A percentile compares a stretch with the other conserved stretches of the same genome.
phyloP scores from a whole-genome alignment of 495 filamentous ascomycete species.

The Penicillium riverlandense region DNA sequence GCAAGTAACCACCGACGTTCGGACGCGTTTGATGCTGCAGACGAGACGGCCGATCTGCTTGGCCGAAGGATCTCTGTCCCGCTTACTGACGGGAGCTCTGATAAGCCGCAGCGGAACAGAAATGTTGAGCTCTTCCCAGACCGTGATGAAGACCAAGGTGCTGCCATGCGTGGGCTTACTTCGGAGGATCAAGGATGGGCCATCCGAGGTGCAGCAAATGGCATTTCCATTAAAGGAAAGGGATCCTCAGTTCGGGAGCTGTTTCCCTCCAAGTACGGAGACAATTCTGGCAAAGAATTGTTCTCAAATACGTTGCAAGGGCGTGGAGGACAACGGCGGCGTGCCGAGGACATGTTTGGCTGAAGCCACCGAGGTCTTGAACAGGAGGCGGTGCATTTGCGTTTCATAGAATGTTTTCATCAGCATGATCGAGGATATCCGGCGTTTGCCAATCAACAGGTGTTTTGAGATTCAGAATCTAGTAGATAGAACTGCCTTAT shows the following conservation, averaged over 20 bases:
- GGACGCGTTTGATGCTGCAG: constrained; percentile 57
- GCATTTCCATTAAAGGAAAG: constrained; percentile 39
- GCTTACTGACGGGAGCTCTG: constrained; percentile 35
- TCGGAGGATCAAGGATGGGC: constrained; percentile 49
- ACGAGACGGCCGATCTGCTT: constrained; percentile 54
- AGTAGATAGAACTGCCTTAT: too few species aligned
- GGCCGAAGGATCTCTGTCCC: constrained; percentile 47
- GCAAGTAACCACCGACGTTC: constrained; percentile 56
- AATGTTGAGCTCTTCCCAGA: constrained; percentile 37
- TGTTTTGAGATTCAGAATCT: too few species aligned
- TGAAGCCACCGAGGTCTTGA: constrained; percentile 10
- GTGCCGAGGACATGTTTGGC: constrained; percentile 46
- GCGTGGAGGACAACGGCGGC: constrained; percentile 39
- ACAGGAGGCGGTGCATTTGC: background rate
- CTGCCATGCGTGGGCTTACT: constrained; percentile 59
- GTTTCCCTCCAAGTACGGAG: constrained; percentile 58
- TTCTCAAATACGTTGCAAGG: constrained; percentile 51
- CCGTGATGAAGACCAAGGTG: constrained; percentile 19
- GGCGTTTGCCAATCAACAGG: constrained; percentile 5
- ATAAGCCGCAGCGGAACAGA: constrained; percentile 22
- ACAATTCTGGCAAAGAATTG: constrained; percentile 64
- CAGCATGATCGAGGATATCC: constrained; percentile 9
- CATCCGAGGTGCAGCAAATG: constrained; percentile 55
- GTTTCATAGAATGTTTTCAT: constrained; percentile 3
- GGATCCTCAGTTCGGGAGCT: constrained; percentile 57